Evolutionary conservation across 2,329 filamentous ascomycete genomes (phyloP), one percentile per base, ranked within the genome.

Genomic region (Calonectria crousiana): DNA sequence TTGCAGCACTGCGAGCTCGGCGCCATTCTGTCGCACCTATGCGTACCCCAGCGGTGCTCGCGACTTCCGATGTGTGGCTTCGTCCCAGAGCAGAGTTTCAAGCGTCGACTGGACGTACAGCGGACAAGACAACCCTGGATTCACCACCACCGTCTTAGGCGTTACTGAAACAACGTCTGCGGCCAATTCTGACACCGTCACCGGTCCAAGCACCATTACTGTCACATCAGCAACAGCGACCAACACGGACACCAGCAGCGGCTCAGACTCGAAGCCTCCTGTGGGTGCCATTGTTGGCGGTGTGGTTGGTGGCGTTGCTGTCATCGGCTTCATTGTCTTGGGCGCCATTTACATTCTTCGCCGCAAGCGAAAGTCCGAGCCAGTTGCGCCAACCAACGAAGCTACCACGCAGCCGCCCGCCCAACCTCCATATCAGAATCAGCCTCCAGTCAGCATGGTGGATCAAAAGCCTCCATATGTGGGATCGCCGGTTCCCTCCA

Each of bases 21-120:
- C 47, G 20, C 72, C 62, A 8, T 74, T 65, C 53, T 74, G 72
- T 30, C 72, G 69, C 11, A 74, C 72, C 3, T 74, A 74, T 30
- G 72, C 72, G 20, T 74, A 65, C 36, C 72, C 68, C 11, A 51
- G 64, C 34, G 73, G 73, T 14, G 58, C 67, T 38, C 66, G 64
- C 36, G 69, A 71, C 38, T 74, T 69, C 44, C 10, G 32, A 49
- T 74, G 72, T 16, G 72, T 38, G 6, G 10, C 56, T 14, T 58
- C 53, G 8, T 58, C 69, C 47, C 64, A 56, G 4, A 74, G 36
- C 16, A 68, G 72, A 23, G 56, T 72, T 9, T 67, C 72, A 1
- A 74, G 68, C 30, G 72, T 60, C 5, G 64, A 65, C 26, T 74
- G 71, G 56, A 74, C 72, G 6, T 71, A 74, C 10, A 53, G 53